Conservation (phyloP, 306 rosid genomes). For the Datisca glomerata region DNA sequence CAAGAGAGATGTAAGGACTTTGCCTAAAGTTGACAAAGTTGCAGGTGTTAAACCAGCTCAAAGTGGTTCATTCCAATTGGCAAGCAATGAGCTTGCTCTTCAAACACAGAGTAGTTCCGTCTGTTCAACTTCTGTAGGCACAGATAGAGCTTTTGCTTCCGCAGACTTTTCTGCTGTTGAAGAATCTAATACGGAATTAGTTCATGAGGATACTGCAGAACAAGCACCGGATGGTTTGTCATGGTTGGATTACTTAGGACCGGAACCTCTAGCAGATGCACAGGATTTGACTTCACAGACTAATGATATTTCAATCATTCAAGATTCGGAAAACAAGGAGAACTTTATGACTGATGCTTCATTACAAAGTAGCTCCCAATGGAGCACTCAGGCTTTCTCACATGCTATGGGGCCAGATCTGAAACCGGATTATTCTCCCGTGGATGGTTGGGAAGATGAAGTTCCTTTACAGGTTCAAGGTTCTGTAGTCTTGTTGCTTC, state of each 20-base stretch:
- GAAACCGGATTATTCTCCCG: slow-evolving; percentile 30
- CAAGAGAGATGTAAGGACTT: slow-evolving; percentile 48
- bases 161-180: slow-evolving; percentile 28
- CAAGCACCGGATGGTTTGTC: slow-evolving; percentile 32
- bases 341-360: slow-evolving; percentile 19
- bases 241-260: slow-evolving; percentile 80
- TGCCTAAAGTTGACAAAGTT: slow-evolving; percentile 39
- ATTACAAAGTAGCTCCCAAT: slow-evolving; percentile 27
- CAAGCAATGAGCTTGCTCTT: slow-evolving; percentile 28
- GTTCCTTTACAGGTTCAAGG: slow-evolving; percentile 58
- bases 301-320: slow-evolving; percentile 21
- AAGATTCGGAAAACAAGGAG: slow-evolving; percentile 27
- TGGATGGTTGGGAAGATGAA: slow-evolving; percentile 56
- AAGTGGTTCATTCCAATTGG: slow-evolving; percentile 27
- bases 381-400: slow-evolving; percentile 19
- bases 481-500: slow-evolving; percentile 66
- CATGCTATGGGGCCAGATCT: slow-evolving; percentile 18
- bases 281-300: slow-evolving; percentile 22
- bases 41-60: slow-evolving; percentile 22
- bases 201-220: slow-evolving; percentile 33
- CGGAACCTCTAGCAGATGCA: slow-evolving; percentile 22
- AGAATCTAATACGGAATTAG: slow-evolving; percentile 28
- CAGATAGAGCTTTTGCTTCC: slow-evolving; percentile 23
- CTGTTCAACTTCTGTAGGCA: slow-evolving; percentile 16
- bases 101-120: slow-evolving; percentile 28